phyloP scores from a whole-genome alignment of 306 rosid genomes.

The Malus asiatica region DNA sequence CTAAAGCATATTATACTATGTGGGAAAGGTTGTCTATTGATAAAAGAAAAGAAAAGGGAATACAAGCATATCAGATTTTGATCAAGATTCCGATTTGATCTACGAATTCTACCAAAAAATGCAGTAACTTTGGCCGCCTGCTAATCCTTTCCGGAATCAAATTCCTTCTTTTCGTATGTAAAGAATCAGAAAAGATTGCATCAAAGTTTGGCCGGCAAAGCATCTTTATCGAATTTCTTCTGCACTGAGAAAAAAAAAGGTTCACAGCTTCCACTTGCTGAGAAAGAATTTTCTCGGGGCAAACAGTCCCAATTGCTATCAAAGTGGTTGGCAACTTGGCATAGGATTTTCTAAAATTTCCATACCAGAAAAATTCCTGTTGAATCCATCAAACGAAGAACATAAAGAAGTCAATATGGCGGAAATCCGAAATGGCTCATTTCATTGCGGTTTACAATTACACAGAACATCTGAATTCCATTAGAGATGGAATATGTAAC shows the following conservation, averaged over 20 bases:
- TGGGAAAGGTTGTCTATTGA: not conserved
- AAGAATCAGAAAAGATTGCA: constrained; percentile 12
- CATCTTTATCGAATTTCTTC: constrained; percentile 16
- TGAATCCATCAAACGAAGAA: not conserved
- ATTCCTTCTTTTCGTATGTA: not conserved
- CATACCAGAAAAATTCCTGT: not conserved
- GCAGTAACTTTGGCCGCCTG: not conserved
- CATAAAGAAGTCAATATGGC: not conserved
- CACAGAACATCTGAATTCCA: not conserved
- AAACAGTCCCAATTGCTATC: not conserved
- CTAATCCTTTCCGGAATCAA: not conserved
- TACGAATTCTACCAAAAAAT: not conserved
- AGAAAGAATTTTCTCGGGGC: constrained; percentile 3
- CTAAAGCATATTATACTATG: not conserved
- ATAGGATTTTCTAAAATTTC: not conserved
- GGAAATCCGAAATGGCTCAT: not conserved
- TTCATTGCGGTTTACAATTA: not conserved
- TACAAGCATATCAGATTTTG: not conserved
- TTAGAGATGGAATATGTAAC: not conserved
- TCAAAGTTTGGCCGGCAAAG: constrained; percentile 5
- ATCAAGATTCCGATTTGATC: constrained; percentile 21
- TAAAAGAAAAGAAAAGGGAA: not conserved
- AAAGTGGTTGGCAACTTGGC: not conserved
- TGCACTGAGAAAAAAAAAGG: constrained; percentile 3
- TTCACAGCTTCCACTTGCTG: constrained; percentile 12